A percentile compares a stretch with the other conserved stretches of the same genome.
phyloP scores from a whole-genome alignment of 2,329 filamentous ascomycete species.

The Chaetomium globosum region DNA sequence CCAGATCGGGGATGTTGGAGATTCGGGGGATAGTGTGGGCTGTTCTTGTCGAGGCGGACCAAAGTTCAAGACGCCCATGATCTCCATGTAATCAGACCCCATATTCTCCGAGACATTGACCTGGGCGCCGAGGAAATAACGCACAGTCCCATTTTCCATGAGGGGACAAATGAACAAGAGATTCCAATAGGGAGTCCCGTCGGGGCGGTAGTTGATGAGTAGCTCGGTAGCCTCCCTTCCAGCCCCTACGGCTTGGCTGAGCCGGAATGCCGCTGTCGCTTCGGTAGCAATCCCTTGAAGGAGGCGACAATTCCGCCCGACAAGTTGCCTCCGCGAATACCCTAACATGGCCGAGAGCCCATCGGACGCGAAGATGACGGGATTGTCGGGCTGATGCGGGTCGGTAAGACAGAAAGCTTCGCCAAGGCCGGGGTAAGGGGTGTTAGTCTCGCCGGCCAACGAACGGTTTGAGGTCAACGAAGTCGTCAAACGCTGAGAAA shows the following conservation, averaged over 20 bases:
- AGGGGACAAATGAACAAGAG: conserved; percentile 58
- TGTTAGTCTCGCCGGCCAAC: conserved; percentile 38
- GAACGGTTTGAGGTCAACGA: conserved; percentile 46
- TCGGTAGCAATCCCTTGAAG: conserved; percentile 51
- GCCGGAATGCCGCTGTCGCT: conserved; percentile 42
- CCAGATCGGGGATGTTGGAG: background rate
- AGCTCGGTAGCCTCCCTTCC: conserved; percentile 49
- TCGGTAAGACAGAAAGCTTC: conserved; percentile 62
- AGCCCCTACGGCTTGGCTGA: conserved; percentile 45
- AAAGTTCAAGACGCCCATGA: conserved; percentile 53
- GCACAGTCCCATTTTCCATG: conserved; percentile 52
- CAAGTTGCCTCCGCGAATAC: conserved; percentile 51
- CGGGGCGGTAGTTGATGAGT: conserved; percentile 53
- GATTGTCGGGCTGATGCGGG: conserved; percentile 53
- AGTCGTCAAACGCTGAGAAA: conserved; percentile 49
- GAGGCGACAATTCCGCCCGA: conserved; percentile 53
- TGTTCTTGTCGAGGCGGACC: conserved; percentile 42
- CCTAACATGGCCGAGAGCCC: conserved; percentile 54
- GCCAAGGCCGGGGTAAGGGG: conserved; percentile 57
- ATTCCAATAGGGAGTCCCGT: conserved; percentile 58
- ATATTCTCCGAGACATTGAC: conserved; percentile 60
- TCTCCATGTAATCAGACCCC: conserved; percentile 50
- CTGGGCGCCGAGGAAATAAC: conserved; percentile 59
- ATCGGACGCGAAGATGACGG: conserved; percentile 54
- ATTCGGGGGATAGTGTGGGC: conserved; percentile 20